Conservation (phyloP, 495 filamentous ascomycete species). For the Xylaria scruposa region DNA sequence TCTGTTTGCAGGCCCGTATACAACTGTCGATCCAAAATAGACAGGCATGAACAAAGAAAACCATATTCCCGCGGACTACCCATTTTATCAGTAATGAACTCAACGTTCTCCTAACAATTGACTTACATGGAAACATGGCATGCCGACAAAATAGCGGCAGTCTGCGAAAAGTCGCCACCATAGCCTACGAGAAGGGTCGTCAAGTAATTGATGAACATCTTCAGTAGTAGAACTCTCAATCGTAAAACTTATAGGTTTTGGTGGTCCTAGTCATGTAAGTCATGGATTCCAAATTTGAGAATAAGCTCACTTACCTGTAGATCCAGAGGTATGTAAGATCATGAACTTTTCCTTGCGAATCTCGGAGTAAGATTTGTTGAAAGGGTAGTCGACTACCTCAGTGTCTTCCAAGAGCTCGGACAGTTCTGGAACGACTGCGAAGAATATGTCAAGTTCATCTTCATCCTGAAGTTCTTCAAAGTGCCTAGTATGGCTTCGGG, state of each 20-base stretch:
- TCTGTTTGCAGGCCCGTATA: not conserved
- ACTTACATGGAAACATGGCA: not conserved
- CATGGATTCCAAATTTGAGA: not conserved
- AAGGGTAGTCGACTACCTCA: not conserved
- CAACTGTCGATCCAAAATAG: not conserved
- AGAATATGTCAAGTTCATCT: not conserved
- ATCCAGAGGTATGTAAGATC: constrained; percentile 1
- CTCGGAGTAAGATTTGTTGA: constrained; percentile 5
- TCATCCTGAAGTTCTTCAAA: not conserved
- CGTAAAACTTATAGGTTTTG: constrained; percentile 3
- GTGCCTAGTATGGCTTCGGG: not conserved
- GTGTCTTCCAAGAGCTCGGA: constrained; percentile 2
- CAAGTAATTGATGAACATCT: not conserved
- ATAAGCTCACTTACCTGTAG: not conserved
- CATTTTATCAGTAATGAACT: not conserved
- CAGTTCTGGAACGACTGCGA: not conserved
- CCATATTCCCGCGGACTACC: not conserved
- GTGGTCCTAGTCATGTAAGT: not conserved
- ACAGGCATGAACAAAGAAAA: not conserved
- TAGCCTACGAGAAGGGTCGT: not conserved
- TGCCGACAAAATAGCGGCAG: not conserved
- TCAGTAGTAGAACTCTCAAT: not conserved
- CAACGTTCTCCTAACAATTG: too few species aligned
- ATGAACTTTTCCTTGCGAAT: not conserved
- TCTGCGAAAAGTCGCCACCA: constrained; percentile 8